Conservation (phyloP, 2,329 filamentous ascomycete species). For the Phialocephala sp. region DNA sequence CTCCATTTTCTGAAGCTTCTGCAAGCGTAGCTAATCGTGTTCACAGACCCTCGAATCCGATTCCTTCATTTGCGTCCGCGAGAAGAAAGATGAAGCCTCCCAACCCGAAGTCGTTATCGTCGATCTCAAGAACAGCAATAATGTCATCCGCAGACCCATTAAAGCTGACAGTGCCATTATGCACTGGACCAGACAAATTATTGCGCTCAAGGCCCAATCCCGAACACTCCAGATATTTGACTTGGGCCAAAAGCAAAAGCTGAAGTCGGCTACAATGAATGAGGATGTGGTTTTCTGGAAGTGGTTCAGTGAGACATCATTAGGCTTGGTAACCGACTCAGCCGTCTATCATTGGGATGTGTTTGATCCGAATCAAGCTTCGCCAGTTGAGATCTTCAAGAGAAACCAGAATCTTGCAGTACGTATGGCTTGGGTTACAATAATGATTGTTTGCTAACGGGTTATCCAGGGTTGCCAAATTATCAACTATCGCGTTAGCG, state of each 20-base stretch:
- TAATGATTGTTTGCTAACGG: slow-evolving; percentile 13
- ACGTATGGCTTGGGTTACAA: slow-evolving; percentile 47
- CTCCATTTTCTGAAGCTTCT: slow-evolving; percentile 20
- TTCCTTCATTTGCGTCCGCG: slow-evolving; percentile 92
- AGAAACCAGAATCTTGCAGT: slow-evolving; percentile 88
- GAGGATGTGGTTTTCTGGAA: slow-evolving; percentile 99
- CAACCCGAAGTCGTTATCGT: slow-evolving; percentile 96
- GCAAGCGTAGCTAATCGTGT: background rate
- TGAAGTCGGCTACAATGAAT: slow-evolving; percentile 95
- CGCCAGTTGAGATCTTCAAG: slow-evolving; percentile 91
- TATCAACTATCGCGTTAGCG: slow-evolving; percentile 98
- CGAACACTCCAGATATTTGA: slow-evolving; percentile 98
- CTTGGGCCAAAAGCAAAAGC: slow-evolving; percentile 87
- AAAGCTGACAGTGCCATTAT: slow-evolving; percentile 99
- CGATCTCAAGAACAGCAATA: slow-evolving; percentile 97
- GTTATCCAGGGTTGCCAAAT: slow-evolving; percentile 84
- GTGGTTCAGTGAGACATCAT: slow-evolving; percentile 89
- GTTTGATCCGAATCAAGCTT: slow-evolving; percentile 79
- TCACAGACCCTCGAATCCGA: slow-evolving; percentile 95
- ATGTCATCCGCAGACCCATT: slow-evolving; percentile 91
- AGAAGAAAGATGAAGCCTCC: slow-evolving; percentile 84
- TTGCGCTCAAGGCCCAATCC: slow-evolving; percentile 92
- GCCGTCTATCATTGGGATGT: slow-evolving; percentile 98
- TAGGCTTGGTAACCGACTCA: slow-evolving; percentile 89
- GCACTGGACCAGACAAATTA: slow-evolving; percentile 97